A percentile compares a stretch with the other conserved stretches of the same genome.
These are phyloP conservation scores for Rhizophagus prolifer DNA, from an alignment of 192 early-diverging fungal species.

Conservation along the genomic window DNA sequence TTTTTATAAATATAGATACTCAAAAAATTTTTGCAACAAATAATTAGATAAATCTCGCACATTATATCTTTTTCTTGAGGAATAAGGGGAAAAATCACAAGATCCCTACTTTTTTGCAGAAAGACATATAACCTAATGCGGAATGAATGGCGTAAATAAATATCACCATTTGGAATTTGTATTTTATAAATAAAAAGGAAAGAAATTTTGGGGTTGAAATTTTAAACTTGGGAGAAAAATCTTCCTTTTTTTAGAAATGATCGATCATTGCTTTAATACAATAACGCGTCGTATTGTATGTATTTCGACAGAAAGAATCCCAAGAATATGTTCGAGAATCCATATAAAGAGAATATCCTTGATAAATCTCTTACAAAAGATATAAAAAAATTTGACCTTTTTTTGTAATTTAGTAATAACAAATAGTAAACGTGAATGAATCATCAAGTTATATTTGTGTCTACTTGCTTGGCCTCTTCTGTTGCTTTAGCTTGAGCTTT, in stretches of 20 bases:
- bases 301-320: too few relatives aligned
- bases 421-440: background rate
- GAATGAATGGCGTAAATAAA: background rate
- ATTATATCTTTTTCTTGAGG: background rate
- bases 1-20: background rate
- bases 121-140: background rate
- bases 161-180: background rate
- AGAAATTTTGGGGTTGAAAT: background rate
- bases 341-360: background rate
- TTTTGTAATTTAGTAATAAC: background rate
- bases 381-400: too few relatives aligned
- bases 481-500: slow-evolving; percentile 9
- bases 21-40: background rate
- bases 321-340: background rate
- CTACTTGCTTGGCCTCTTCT: background rate
- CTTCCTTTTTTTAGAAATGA: background rate
- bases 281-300: background rate
- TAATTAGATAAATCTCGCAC: background rate
- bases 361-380: background rate
- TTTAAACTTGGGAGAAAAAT: background rate
- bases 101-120: background rate
- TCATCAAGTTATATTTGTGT: background rate
- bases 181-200: background rate
- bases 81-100: background rate
- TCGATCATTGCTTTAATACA: background rate